A percentile compares a stretch with the other conserved stretches of the same genome.
Conservation (phyloP, 352 stramenopile genomes). For the Pythium scleroteichum region DNA sequence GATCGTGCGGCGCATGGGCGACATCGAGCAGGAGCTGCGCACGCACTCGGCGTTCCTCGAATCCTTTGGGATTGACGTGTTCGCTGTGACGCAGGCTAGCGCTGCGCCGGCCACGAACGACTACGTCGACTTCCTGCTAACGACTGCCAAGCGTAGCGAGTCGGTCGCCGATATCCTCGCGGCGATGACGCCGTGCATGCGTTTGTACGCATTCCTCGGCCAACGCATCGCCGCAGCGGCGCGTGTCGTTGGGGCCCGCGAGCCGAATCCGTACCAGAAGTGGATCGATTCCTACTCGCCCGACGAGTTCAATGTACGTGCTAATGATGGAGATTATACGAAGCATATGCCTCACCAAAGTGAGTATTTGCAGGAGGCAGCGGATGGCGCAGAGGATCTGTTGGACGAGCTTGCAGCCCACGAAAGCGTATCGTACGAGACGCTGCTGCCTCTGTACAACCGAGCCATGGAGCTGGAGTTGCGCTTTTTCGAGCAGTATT, state of each 20-base stretch:
- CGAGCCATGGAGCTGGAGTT: slow-evolving; percentile 55
- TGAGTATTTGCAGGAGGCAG: slow-evolving; percentile 19
- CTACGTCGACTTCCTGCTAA: slow-evolving; percentile 54
- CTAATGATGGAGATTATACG: neutral
- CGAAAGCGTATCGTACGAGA: slow-evolving; percentile 28
- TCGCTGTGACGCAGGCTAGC: slow-evolving; percentile 28
- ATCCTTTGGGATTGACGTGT: slow-evolving; percentile 48
- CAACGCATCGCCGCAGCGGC: slow-evolving; percentile 30
- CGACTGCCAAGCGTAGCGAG: slow-evolving; percentile 34
- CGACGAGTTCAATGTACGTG: slow-evolving; percentile 38
- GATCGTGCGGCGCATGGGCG: slow-evolving; percentile 45
- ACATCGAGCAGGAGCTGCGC: slow-evolving; percentile 47
- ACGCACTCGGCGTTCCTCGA: slow-evolving; percentile 50
- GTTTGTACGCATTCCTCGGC: slow-evolving; percentile 52
- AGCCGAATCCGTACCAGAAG: slow-evolving; percentile 36
- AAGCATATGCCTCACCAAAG: too few relatives aligned
- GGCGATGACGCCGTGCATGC: slow-evolving; percentile 56
- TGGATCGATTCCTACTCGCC: slow-evolving; percentile 56
- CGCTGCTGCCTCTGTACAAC: slow-evolving; percentile 46
- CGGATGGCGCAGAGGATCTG: slow-evolving; percentile 33
- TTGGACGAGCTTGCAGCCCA: slow-evolving; percentile 35
- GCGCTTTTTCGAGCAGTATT: slow-evolving; percentile 56
- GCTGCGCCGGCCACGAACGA: slow-evolving; percentile 36
- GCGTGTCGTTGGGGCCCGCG: neutral
- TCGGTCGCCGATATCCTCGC: slow-evolving; percentile 47